A percentile compares a stretch with the other conserved stretches of the same genome.
Conservation (phyloP, 192 early-diverging fungal species). For the Martensiomyces pterosporus region DNA sequence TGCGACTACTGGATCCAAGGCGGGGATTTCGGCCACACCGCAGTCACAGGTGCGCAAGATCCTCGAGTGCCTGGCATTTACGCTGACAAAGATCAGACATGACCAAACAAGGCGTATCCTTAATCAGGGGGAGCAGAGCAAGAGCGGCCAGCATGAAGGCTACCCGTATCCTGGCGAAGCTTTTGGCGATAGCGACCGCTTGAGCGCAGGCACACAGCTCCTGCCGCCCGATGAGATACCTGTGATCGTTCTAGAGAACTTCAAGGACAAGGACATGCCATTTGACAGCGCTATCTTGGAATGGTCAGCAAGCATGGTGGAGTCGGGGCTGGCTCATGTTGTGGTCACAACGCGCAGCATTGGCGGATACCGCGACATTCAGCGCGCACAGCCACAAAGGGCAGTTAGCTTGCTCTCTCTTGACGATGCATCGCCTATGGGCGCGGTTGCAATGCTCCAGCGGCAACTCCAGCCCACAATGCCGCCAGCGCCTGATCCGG, state of each 20-base stretch:
- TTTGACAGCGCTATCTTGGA: conserved; percentile 64
- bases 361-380: conserved; percentile 60
- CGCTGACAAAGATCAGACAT: conserved; percentile 60
- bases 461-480: conserved; percentile 40
- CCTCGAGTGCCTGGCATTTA: conserved; percentile 74
- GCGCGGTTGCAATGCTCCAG: conserved; percentile 37
- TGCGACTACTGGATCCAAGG: conserved; percentile 86
- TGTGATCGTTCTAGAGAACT: conserved; percentile 86
- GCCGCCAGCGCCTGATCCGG: too few relatives aligned
- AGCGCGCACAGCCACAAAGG: conserved; percentile 43
- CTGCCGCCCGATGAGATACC: conserved; percentile 64
- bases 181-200: too few relatives aligned
- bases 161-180: too few relatives aligned
- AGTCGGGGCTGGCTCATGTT: conserved; percentile 86
- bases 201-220: not conserved
- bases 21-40: conserved; percentile 73
- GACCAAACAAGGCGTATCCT: too few relatives aligned
- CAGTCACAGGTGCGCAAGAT: conserved; percentile 81
- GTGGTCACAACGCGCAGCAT: conserved; percentile 80
- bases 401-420: conserved; percentile 39
- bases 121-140: too few relatives aligned
- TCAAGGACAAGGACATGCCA: conserved; percentile 68
- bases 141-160: too few relatives aligned
- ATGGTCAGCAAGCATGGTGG: conserved; percentile 77
- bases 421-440: conserved; percentile 35